These are phyloP conservation scores for Paxillus involutus DNA, from an alignment of 768 basidiomycete species.

Conservation along the genomic window DNA sequence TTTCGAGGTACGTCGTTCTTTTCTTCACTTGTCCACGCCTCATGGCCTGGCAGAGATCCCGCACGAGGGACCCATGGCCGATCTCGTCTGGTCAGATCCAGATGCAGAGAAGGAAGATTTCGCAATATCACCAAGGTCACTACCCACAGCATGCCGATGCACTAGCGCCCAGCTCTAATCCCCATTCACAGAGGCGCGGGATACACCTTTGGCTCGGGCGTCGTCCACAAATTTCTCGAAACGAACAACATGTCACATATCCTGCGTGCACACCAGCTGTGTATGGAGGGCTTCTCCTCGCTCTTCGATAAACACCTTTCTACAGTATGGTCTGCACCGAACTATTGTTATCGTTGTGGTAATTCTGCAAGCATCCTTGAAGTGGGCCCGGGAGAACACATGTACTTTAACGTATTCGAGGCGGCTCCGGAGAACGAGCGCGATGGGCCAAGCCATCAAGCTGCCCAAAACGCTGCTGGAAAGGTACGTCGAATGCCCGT, in stretches of 20 bases:
- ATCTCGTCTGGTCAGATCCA: slow-evolving; percentile 99
- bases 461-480: slow-evolving; percentile 64
- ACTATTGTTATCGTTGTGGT: slow-evolving; percentile 98
- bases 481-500: slow-evolving; percentile 49
- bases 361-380: slow-evolving; percentile 97
- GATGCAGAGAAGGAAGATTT: slow-evolving; percentile 99
- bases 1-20: slow-evolving; percentile 72
- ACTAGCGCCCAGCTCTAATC: slow-evolving; percentile 1
- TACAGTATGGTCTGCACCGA: slow-evolving; percentile 98
- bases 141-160: slow-evolving; percentile 6
- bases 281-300: slow-evolving; percentile 99
- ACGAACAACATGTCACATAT: slow-evolving; percentile 97
- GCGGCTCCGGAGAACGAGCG: slow-evolving; percentile 98
- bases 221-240: slow-evolving; percentile 96
- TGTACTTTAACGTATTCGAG: slow-evolving; percentile 98
- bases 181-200: slow-evolving; percentile 76
- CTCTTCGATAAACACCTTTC: slow-evolving; percentile 93
- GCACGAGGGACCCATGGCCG: slow-evolving; percentile 99
- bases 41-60: slow-evolving; percentile 76
- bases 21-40: slow-evolving; percentile 20
- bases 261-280: slow-evolving; percentile 95
- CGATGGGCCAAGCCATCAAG: slow-evolving; percentile 83
- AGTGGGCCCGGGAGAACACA: slow-evolving; percentile 82
- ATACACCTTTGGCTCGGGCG: slow-evolving; percentile 97
- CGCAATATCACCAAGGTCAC: slow-evolving; percentile 94